These are phyloP conservation scores for Neurospora sp. DNA, from an alignment of 495 filamentous ascomycete genomes.

Conservation along the genomic window DNA sequence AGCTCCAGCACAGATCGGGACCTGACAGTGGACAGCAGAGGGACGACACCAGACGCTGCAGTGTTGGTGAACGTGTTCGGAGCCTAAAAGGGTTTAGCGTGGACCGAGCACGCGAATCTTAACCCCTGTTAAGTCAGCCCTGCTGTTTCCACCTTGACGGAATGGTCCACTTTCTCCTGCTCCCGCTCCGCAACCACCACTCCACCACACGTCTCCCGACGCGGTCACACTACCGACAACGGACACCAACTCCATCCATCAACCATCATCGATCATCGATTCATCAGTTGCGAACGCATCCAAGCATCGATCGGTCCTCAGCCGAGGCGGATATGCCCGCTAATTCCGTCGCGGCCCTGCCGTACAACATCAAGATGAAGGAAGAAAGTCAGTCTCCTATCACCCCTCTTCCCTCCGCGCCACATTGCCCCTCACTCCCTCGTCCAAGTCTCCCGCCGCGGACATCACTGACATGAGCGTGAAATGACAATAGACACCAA, in stretches of 20 bases:
- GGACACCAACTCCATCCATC: background rate
- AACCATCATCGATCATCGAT: background rate
- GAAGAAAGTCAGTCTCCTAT: conserved; percentile 32
- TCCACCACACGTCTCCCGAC: conserved; percentile 1
- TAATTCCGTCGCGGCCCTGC: conserved; percentile 3
- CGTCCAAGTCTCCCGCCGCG: background rate
- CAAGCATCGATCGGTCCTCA: background rate
- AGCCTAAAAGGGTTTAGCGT: conserved; percentile 13
- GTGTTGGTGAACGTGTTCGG: conserved; percentile 11
- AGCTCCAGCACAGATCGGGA: background rate
- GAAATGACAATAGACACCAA: conserved; percentile 43
- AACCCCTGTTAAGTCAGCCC: background rate
- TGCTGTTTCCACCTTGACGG: conserved; percentile 12
- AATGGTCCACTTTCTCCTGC: conserved; percentile 1
- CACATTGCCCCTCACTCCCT: background rate
- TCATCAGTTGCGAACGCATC: background rate
- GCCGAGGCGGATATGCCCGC: background rate
- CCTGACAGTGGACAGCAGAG: background rate
- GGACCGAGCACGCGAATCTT: background rate
- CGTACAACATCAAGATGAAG: conserved; percentile 27
- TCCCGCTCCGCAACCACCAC: background rate
- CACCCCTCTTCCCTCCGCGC: background rate
- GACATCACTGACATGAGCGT: background rate
- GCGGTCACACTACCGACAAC: conserved; percentile 1
- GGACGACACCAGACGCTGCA: background rate